Conservation (phyloP, 345 rosid genomes). For the Eucalyptus virginea region DNA sequence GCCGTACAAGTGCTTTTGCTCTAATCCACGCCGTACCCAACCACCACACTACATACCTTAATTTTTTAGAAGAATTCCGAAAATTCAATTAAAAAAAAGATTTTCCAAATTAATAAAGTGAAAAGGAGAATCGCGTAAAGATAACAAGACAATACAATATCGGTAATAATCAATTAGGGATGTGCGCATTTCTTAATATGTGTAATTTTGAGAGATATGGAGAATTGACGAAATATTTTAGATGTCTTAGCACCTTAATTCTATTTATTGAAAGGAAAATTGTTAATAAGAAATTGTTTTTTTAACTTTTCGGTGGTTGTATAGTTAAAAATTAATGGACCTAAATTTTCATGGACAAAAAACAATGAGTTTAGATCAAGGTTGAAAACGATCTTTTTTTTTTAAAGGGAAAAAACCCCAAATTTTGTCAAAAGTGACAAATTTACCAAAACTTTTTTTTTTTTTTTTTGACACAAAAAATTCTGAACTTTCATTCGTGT, state of each 20-base stretch:
- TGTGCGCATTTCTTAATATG: accelerated
- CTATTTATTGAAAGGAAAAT: accelerated
- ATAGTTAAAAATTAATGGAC: no score
- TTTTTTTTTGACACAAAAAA: no score
- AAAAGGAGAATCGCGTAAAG: neutral
- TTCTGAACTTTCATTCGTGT: no score
- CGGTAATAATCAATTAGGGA: neutral
- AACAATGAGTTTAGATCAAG: no score
- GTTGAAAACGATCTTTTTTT: no score
- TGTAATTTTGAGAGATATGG: accelerated
- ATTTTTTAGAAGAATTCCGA: neutral
- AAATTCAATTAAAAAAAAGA: neutral
- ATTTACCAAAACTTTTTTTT: no score
- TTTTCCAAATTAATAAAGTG: neutral
- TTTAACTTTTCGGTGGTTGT: accelerated
- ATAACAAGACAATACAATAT: neutral
- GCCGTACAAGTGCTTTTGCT: neutral
- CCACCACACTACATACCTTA: neutral
- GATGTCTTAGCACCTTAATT: accelerated
- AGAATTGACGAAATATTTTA: neutral
- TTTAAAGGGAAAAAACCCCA: no score
- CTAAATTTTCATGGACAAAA: no score
- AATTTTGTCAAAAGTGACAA: no score
- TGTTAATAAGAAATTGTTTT: no score
- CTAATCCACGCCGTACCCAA: neutral